Evolutionary conservation across 1,284 basidiomycete genomes (phyloP).

Genomic region (Heterobasidion parviporum): DNA sequence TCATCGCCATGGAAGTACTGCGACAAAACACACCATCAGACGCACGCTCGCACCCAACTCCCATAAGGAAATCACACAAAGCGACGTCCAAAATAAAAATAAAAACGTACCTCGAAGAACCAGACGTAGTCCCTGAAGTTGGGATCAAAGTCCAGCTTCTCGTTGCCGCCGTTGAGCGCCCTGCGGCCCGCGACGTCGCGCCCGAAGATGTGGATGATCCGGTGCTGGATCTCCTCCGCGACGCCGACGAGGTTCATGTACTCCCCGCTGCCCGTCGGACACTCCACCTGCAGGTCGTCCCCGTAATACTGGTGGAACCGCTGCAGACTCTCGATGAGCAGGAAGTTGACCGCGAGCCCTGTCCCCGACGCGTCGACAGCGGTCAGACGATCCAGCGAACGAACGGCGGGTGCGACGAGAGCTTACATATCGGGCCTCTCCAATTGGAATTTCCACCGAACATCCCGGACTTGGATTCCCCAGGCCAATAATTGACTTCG

Average conservation of each 20-base stretch:
- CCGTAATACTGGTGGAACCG: slow-evolving; percentile 97
- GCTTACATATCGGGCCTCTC: slow-evolving; percentile 77
- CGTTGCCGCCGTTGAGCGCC: slow-evolving; percentile 87
- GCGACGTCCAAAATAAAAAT: neutral
- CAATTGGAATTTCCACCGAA: slow-evolving; percentile 98
- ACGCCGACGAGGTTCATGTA: slow-evolving; percentile 91
- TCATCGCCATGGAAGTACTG: slow-evolving; percentile 95
- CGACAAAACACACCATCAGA: neutral
- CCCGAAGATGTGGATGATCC: slow-evolving; percentile 94
- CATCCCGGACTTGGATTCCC: slow-evolving; percentile 95
- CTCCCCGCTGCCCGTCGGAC: slow-evolving; percentile 91
- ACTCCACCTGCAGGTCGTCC: slow-evolving; percentile 84
- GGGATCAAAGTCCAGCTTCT: slow-evolving; percentile 86
- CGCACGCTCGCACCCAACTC: neutral
- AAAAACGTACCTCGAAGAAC: slow-evolving; percentile 78
- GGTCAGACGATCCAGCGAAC: neutral
- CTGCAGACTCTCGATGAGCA: slow-evolving; percentile 90
- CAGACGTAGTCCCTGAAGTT: slow-evolving; percentile 94
- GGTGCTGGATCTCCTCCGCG: slow-evolving; percentile 95
- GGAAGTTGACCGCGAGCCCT: slow-evolving; percentile 94
- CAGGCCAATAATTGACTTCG: slow-evolving; percentile 95
- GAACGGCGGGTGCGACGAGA: neutral
- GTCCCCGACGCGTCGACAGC: neutral
- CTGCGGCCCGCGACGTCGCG: slow-evolving; percentile 81
- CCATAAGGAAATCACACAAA: too few relatives aligned